phyloP scores from a whole-genome alignment of 2,329 filamentous ascomycete genomes.

The Pseudohalonectria lignicola region DNA sequence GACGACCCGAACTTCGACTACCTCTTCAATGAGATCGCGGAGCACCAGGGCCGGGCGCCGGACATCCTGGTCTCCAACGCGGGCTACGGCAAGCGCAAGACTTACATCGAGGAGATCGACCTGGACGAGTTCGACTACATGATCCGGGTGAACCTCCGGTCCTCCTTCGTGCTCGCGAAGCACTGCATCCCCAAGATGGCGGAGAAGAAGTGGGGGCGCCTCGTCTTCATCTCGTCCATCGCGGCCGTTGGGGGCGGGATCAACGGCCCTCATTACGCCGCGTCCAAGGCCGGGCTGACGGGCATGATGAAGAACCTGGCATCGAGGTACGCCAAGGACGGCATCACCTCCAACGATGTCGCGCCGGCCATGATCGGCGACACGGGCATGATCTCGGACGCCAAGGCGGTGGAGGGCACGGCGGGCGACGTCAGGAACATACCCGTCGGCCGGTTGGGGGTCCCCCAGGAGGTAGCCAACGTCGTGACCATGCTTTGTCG shows the following conservation, averaged over 20 bases:
- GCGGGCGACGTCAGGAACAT: constrained; percentile 49
- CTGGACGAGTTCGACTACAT: constrained; percentile 55
- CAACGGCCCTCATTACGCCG: constrained; percentile 51
- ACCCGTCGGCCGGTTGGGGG: constrained; percentile 45
- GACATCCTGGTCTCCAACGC: constrained; percentile 59
- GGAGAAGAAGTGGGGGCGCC: constrained; percentile 45
- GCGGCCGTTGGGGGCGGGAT: constrained; percentile 52
- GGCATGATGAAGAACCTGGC: constrained; percentile 57
- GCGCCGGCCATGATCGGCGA: constrained; percentile 58
- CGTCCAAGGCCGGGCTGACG: constrained; percentile 50
- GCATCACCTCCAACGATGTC: constrained; percentile 58
- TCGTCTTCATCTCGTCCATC: constrained; percentile 41
- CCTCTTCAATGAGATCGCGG: constrained; percentile 40
- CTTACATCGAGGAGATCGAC: constrained; percentile 43
- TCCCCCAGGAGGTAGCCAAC: constrained; percentile 48
- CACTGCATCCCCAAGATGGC: constrained; percentile 51
- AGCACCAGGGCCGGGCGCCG: constrained; percentile 33
- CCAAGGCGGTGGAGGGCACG: constrained; percentile 35
- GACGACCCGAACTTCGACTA: constrained; percentile 30
- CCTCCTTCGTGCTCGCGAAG: constrained; percentile 51
- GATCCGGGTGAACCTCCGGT: constrained; percentile 48
- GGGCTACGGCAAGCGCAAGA: constrained; percentile 52
- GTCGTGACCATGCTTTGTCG: constrained; percentile 47
- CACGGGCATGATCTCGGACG: constrained; percentile 51
- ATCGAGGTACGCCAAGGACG: constrained; percentile 43